Conservation (phyloP, 23 red algal species). For the Gracilariopsis chorda region DNA sequence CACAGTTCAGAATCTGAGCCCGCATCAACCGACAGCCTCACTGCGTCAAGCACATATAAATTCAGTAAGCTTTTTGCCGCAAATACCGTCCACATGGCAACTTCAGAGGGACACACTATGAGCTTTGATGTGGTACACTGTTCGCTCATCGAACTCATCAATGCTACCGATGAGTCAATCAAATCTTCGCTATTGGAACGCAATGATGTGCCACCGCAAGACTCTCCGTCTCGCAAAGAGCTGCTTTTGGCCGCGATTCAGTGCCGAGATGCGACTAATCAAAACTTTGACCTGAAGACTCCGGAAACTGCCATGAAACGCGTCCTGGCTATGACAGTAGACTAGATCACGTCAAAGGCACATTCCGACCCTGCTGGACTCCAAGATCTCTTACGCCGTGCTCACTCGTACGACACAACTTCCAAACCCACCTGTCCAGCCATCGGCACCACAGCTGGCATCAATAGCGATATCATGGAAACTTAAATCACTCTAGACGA, state of each 20-base stretch:
- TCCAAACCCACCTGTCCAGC: background rate
- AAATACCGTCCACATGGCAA: too few relatives aligned
- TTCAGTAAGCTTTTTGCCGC: too few relatives aligned
- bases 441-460: background rate
- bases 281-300: background rate
- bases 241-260: background rate
- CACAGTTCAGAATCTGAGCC: too few relatives aligned
- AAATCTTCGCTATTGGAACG: too few relatives aligned
- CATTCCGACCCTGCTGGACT: background rate
- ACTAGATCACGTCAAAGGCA: background rate
- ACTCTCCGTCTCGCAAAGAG: background rate
- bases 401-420: background rate
- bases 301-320: background rate
- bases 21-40: too few relatives aligned
- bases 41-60: too few relatives aligned
- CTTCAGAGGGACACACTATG: too few relatives aligned
- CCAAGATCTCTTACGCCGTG: background rate
- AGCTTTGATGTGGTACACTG: too few relatives aligned
- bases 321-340: background rate
- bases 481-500: background rate
- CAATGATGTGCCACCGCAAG: too few relatives aligned
- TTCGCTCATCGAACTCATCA: too few relatives aligned
- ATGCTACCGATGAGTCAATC: too few relatives aligned
- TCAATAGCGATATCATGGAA: background rate
- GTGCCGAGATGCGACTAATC: background rate